A percentile compares a stretch with the other conserved stretches of the same genome.
These are phyloP conservation scores for Dothistroma septosporum DNA, from an alignment of 2,329 filamentous ascomycete genomes.

Conservation along the genomic window DNA sequence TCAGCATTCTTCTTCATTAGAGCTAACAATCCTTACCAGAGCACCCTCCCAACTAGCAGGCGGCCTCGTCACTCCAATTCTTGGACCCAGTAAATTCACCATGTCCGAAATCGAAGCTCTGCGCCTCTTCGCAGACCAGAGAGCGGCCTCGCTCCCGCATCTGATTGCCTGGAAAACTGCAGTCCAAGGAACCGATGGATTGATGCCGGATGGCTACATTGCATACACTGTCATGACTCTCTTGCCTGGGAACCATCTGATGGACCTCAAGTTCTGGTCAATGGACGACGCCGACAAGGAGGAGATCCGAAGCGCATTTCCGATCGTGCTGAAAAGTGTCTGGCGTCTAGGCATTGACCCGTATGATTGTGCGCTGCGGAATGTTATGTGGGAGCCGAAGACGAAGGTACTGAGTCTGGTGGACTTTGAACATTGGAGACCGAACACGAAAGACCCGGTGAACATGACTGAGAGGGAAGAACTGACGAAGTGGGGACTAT, in stretches of 20 bases:
- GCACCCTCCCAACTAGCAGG: slow-evolving; percentile 26
- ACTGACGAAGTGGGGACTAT: slow-evolving; percentile 30
- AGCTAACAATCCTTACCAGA: slow-evolving; percentile 12
- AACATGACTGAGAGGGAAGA: slow-evolving; percentile 26
- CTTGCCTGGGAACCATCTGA: slow-evolving; percentile 28
- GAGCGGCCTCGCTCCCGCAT: slow-evolving; percentile 23
- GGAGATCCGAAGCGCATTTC: slow-evolving; percentile 26
- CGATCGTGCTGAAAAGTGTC: slow-evolving; percentile 21
- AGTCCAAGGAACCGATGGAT: slow-evolving; percentile 21
- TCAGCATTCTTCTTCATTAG: neutral
- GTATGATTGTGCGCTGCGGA: slow-evolving; percentile 31
- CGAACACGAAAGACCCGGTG: slow-evolving; percentile 24
- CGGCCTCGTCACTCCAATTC: slow-evolving; percentile 21
- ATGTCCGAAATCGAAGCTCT: slow-evolving; percentile 28
- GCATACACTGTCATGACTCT: slow-evolving; percentile 30
- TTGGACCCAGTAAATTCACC: slow-evolving; percentile 27
- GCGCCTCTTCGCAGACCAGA: slow-evolving; percentile 18
- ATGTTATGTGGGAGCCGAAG: slow-evolving; percentile 29
- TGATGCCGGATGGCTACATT: slow-evolving; percentile 30
- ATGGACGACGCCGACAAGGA: slow-evolving; percentile 17
- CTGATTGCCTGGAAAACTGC: slow-evolving; percentile 23
- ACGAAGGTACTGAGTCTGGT: slow-evolving; percentile 25
- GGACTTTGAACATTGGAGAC: slow-evolving; percentile 32
- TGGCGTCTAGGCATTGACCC: slow-evolving; percentile 29
- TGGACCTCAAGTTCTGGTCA: slow-evolving; percentile 31